Evolutionary conservation across 495 filamentous ascomycete genomes (phyloP), one percentile per base, ranked within the genome.

Genomic region (Neurospora cerealis): DNA sequence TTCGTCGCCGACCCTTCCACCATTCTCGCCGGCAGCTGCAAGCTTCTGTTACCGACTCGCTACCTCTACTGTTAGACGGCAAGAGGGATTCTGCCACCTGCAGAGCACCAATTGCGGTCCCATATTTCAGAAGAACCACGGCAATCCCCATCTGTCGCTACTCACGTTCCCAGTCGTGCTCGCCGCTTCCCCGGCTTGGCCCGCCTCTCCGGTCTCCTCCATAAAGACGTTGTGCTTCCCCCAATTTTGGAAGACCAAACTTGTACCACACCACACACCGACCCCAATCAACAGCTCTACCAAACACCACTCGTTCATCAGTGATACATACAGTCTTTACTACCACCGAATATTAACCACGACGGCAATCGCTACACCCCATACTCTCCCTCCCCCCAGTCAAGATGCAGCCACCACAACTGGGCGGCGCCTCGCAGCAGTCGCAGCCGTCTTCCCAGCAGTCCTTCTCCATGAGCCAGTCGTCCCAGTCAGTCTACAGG

Each of bases 391-490:
- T 10, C 24, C 21, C 8, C 41, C 21, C 60, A 75, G 9, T 0
- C 54, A 34, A 32, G 13, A 79, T 80, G 78, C 78, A 74, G 24
- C 78, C 79, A 37, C 76, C 79, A 37, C 78, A 78, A 69, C 74
- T 77, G 41, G 77, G 71, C 15, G 60, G 71, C 38, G 44, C 69
- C 39, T 75, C 75, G 41, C 70, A 82, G 70, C 84, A 85, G 73
- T 83, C 84, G 38, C 85, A 86, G 72, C 83, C 80, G 5, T 83
- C 83, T 8, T 85, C 85, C 0, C 85, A 86, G 36, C 85, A 86
- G n/a, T 85, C 85, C 48, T 86, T 86, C 69, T 79, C 83, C 71
- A 83, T 86, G 83, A 86, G 83, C 77, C 85, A 86, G 38, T 80
- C 83, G 3, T 80, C 79, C 10, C 82, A 74, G 46, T 80, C 79